Percentiles rank a stretch among this genome's conserved stretches.
Conservation (phyloP, 2,329 filamentous ascomycete species). For the Ophiosphaerella herpotricha region DNA sequence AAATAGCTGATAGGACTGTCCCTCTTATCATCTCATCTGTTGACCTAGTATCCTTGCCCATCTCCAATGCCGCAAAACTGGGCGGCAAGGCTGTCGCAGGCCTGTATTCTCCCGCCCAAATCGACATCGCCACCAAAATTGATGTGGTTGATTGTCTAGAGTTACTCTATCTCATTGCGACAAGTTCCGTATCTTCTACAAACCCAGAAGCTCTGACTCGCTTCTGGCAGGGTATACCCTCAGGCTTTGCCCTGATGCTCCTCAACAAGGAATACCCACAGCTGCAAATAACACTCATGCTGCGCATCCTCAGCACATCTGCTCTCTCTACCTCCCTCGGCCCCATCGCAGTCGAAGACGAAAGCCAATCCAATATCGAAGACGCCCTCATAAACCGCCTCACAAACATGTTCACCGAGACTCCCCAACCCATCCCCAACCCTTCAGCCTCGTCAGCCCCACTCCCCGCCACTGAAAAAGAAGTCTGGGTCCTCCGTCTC, state of each 20-base stretch:
- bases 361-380: conserved; percentile 46
- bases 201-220: conserved; percentile 46
- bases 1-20: conserved; percentile 62
- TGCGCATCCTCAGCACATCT: conserved; percentile 70
- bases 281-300: conserved; percentile 65
- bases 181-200: conserved; percentile 58
- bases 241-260: conserved; percentile 69
- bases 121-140: conserved; percentile 61
- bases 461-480: conserved; percentile 24
- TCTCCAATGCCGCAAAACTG: conserved; percentile 41
- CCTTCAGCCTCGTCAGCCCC: conserved; percentile 8
- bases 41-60: conserved; percentile 60
- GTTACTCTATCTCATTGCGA: conserved; percentile 66
- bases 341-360: conserved; percentile 60
- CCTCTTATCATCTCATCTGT: conserved; percentile 52
- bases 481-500: conserved; percentile 54
- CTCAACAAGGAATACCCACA: conserved; percentile 69
- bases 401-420: conserved; percentile 65
- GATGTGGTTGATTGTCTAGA: conserved; percentile 67
- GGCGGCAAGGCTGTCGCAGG: conserved; percentile 32
- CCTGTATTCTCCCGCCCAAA: conserved; percentile 46
- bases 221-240: conserved; percentile 72
- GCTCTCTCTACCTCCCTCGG: conserved; percentile 68
- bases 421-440: conserved; percentile 45
- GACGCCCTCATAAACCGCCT: conserved; percentile 64